phyloP scores from a whole-genome alignment of 257 asterid species.

The Salvia splendens region DNA sequence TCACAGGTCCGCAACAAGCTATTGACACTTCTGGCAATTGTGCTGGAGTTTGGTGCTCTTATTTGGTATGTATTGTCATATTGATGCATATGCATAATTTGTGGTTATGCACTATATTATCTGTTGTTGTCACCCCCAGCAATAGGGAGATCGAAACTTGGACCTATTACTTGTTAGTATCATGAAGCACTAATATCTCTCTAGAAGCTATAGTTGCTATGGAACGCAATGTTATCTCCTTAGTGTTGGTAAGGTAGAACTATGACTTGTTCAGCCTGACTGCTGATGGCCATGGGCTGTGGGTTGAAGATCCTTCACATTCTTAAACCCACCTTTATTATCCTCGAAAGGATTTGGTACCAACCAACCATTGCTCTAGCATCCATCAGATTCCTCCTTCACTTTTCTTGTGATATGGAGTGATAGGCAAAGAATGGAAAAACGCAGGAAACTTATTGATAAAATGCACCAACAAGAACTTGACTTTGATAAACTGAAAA shows the following conservation, averaged over 20 bases:
- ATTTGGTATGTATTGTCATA: constrained; percentile 80
- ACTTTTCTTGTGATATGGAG: no score
- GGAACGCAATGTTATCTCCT: background rate
- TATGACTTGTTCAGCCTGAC: background rate
- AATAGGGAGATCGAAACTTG: no score
- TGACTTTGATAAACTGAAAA: no score
- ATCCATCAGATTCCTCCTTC: no score
- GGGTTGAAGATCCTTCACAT: no score
- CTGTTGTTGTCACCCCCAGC: background rate
- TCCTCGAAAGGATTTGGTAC: no score
- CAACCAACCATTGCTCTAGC: no score
- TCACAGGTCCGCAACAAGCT: constrained; percentile 83
- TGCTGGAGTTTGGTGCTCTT: constrained; percentile 90
- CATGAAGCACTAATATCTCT: background rate
- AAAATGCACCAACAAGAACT: no score
- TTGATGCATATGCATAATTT: constrained; percentile 11
- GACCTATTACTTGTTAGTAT: no score
- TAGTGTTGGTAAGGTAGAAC: background rate
- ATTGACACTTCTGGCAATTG: constrained; percentile 75
- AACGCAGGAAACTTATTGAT: no score
- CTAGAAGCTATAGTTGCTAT: constrained; percentile 1
- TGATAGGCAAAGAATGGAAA: no score
- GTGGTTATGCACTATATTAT: constrained; percentile 2
- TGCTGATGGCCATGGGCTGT: background rate
- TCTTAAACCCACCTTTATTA: no score